Base-by-base conservation (phyloP, 1,284 basidiomycete genomes). In the Pterulicium gracile region DNA sequence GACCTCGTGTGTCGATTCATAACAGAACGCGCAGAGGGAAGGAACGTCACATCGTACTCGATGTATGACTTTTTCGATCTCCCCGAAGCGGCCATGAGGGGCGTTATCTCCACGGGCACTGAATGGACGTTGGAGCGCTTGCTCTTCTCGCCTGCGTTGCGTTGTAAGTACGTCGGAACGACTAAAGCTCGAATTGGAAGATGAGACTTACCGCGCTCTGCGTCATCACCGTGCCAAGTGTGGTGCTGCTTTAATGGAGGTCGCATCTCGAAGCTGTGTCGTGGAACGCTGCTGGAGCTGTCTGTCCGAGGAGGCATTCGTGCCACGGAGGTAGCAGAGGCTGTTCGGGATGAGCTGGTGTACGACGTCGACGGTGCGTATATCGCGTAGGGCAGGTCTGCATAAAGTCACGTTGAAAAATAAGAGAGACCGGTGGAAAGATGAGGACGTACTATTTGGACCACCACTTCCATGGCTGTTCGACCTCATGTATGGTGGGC, bases 21-120 rank as follows among this genome's bases (percentile, higher is more conserved):
- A 42, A 83, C 67, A 14, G 74, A 76, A 39, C 68, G 67, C 13
- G 74, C 67, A 4, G 77, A 76, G 1, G 81, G 81, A 0, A 76
- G 68, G 52, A 68, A 77, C 0, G 63, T 64, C 10, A 79, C 61
- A 55, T 84, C 78, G 61, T 79, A 83, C 24, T 71, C 70, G 49
- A 83, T 73, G 39, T 32, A 32, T 7, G 27, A 32, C n/a, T 32
- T 32, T n/a, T n/a, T 32, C 10, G 27, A 32, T n/a, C 27, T 7
- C 10, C 27, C 27, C 7, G 27, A 32, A 32, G 27, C 7, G 7
- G 27, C 27, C 10, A 32, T 7, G 27, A 32, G 27, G n/a, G 27
- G 27, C 7, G 27, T 32, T 7, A 32, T 32, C 27, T 32, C 27
- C 7, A 32, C 27, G 27, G 27, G 27, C 10, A 32, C 27, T 7